These are phyloP conservation scores for Gossypium aridum DNA, from an alignment of 441 rosid genomes.

Conservation along the genomic window DNA sequence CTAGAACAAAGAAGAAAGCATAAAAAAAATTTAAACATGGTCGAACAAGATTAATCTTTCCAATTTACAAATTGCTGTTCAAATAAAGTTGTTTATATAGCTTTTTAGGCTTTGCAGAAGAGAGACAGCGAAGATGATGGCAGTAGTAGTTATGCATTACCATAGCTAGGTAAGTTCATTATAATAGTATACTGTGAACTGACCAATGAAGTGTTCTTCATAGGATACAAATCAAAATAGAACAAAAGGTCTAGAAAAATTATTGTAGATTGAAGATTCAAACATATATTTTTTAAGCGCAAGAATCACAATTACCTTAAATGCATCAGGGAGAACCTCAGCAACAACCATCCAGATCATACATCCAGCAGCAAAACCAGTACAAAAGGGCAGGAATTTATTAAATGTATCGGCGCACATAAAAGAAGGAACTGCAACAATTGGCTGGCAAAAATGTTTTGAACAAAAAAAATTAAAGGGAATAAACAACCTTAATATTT, in stretches of 20 bases:
- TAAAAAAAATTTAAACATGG: neutral
- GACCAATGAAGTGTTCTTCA: neutral
- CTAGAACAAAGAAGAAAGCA: neutral
- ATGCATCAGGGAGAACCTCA: slow-evolving; percentile 98
- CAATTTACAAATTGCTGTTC: neutral
- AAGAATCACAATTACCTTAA: slow-evolving; percentile 51
- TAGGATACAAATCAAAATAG: neutral
- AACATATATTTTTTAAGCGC: neutral
- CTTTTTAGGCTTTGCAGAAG: neutral
- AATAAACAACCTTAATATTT: neutral
- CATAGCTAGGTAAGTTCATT: neutral
- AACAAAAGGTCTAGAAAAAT: neutral
- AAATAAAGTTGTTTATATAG: neutral
- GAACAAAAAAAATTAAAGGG: neutral
- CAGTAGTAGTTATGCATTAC: neutral
- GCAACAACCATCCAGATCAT: slow-evolving; percentile 99
- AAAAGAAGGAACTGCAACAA: slow-evolving; percentile 96
- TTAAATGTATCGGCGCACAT: slow-evolving; percentile 94
- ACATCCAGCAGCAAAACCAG: slow-evolving; percentile 99
- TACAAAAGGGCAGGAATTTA: slow-evolving; percentile 94
- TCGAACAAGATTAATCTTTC: neutral
- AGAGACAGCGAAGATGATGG: neutral
- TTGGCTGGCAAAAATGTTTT: slow-evolving; percentile 49
- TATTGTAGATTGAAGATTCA: neutral
- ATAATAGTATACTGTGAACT: neutral